Evolutionary conservation across 108 stramenopile species (phyloP), one percentile per base, ranked within the genome.

Genomic region (Schizochytrium sp.): DNA sequence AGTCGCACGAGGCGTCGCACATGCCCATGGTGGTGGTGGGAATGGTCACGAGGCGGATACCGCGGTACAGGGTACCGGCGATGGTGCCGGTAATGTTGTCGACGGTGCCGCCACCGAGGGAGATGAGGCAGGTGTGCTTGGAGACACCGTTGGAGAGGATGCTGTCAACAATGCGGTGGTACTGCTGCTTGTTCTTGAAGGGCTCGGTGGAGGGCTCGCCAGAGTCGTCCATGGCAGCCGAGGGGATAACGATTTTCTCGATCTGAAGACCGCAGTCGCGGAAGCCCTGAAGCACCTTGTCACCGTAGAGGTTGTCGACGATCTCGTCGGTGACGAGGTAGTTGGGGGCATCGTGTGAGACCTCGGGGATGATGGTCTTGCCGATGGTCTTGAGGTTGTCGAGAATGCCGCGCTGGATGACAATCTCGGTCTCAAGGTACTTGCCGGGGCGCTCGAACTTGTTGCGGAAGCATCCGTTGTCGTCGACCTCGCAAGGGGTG

Each of bases 41-140:
- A 60, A 92, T 76, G 87, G 90, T 89, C 58, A 92, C 72, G 58
- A 92, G 88, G 28, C 58, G 23, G 53, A 92, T 72, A 18, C 91
- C 91, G 25, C 91, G 88, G 58, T 92, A 90, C 44, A 92, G 59
- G 29, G 89, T 89, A 21, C 76, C 63, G 51, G 91, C 91, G 43
- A 92, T 58, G 47, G 63, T 69, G 29, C 91, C 91, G 60, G 53
- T 53, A 34, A 92, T 51, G 72, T 92, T 92, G 55, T 90, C 72
- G 44, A 90, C 90, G 47, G 72, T 89, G 28, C 91, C 91, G 34
- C 91, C 91, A 5, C 91, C 91, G 19, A 92, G 72, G n/a, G 88
- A 89, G 87, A 92, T 90, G 44, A 92, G n/a, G 88, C 88, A 72
- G 25, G 90, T 90, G 72, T 89, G 45, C 90, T 92, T 92, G 72